A percentile compares a stretch with the other conserved stretches of the same genome.
Conservation (phyloP, 1,284 basidiomycete species). For the Puccinia horiana region DNA sequence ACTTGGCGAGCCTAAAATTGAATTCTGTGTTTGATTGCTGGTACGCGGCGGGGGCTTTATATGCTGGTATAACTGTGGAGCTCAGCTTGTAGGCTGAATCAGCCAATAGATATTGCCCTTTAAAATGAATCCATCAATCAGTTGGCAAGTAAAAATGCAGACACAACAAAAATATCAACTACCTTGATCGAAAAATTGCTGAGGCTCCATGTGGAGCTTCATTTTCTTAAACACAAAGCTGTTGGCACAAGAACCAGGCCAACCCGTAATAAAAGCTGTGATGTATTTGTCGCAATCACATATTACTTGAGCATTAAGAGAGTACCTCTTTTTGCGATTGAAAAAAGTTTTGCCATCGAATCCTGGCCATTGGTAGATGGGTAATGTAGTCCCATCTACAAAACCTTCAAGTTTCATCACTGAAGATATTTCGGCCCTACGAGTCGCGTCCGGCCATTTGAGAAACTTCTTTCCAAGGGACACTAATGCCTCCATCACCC, state of each 20-base stretch:
- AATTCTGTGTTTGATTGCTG: not conserved
- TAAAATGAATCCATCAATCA: too few relatives aligned
- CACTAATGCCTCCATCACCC: not conserved
- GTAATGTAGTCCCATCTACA: not conserved
- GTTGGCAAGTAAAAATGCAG: too few relatives aligned
- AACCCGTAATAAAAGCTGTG: not conserved
- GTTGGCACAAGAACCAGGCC: not conserved
- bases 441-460: not conserved
- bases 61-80: not conserved
- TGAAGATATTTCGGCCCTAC: not conserved
- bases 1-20: slow-evolving; percentile 10
- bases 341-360: slow-evolving; percentile 22
- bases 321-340: slow-evolving; percentile 1
- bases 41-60: not conserved
- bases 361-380: slow-evolving; percentile 10
- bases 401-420: slow-evolving; percentile 20
- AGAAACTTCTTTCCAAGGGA: not conserved
- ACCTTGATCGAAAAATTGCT: not conserved
- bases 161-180: too few relatives aligned
- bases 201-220: not conserved
- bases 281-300: slow-evolving; percentile 26
- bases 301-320: slow-evolving; percentile 7
- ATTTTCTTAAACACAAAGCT: not conserved
- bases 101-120: slow-evolving; percentile 5
- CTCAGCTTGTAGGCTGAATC: not conserved